Evolutionary conservation across 495 filamentous ascomycete genomes (phyloP), one percentile per base, ranked within the genome.

Genomic region (Xylaria nigripes): DNA sequence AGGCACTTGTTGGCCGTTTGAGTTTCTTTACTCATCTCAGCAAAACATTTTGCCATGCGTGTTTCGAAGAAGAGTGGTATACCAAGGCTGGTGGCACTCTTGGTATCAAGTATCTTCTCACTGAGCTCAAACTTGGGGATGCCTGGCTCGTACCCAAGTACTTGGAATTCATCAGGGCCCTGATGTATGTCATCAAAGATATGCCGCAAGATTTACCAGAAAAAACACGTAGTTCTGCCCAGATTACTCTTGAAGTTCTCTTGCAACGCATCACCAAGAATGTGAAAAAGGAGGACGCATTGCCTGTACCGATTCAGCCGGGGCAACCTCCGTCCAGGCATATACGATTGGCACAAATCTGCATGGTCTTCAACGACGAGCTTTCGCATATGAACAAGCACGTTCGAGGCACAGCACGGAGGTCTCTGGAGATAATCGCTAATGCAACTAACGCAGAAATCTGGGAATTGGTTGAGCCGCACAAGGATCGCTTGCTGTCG

Each of bases 181-280:
- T 99, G 46, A 82, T 95, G 72, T 96, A 94, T 73, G 90, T 96
- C 59, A 87, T 97, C 70, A 97, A 99, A 67, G 94, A 99, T 68
- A 93, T 95, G 75, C 92, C 94, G 2, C 72, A 85, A 32, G 94
- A 97, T 65, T 76, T 97, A 0, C 89, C 94, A 9, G 89, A 92
- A 22, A 86, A 83, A 59, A 96, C 91, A 2, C 79, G 94, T 4
- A 71, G 82, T 21, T 84, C 83, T 47, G 90, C 94, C 2, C 86
- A 90, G 66, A 79, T 84, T 3, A 94, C 90, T 0, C 71, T 97
- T 41, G 84, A 91, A 51, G 73, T 86, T 34, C 79, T 97, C 13
- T 69, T 97, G 10, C 76, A 78, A 52, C 77, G 84, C 42, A 89
- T 90, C 72, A 87, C 85, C 51, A 83, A 84, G 66, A 78, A 79